Conservation (phyloP, 1,139 yeast species). For the Saccharomyces hybrid region DNA sequence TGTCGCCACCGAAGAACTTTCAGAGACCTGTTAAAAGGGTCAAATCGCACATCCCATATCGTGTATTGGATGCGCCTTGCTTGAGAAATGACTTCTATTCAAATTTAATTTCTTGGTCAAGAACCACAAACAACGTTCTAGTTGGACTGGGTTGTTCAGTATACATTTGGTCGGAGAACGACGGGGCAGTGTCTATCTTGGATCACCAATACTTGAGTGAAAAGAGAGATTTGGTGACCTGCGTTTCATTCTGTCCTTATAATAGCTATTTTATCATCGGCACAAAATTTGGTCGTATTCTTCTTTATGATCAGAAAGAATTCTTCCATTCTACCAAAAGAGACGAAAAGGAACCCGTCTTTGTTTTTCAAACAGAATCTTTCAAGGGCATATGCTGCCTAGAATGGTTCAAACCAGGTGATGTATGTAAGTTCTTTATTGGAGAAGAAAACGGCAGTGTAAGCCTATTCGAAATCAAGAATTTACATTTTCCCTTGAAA, state of each 20-base stretch:
- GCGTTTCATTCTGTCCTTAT: conserved; percentile 48
- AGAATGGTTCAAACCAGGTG: conserved; percentile 45
- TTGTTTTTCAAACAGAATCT: conserved; percentile 28
- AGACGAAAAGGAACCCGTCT: conserved; percentile 15
- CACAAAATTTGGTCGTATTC: conserved; percentile 44
- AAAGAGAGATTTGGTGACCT: conserved; percentile 42
- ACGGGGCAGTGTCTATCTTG: conserved; percentile 40
- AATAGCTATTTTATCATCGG: conserved; percentile 51
- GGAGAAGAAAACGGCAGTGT: conserved; percentile 71
- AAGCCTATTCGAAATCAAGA: conserved; percentile 35
- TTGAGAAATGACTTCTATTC: conserved; percentile 75
- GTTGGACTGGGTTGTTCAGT: conserved; percentile 62
- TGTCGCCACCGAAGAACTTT: neutral
- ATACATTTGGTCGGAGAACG: conserved; percentile 57
- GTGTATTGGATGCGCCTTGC: conserved; percentile 66
- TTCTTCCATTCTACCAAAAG: conserved; percentile 14
- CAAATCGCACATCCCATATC: conserved; percentile 36
- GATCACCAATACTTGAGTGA: conserved; percentile 24
- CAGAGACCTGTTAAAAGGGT: conserved; percentile 20
- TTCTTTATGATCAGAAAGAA: conserved; percentile 36
- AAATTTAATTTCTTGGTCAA: conserved; percentile 71
- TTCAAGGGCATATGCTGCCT: conserved; percentile 49
- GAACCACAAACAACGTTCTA: conserved; percentile 44
- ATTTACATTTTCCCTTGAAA: conserved; percentile 3
- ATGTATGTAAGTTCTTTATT: conserved; percentile 38